Percentiles rank a stretch among this genome's conserved stretches.
Evolutionary conservation across 495 filamentous ascomycete genomes (phyloP).

Genomic region (Penicillium diatomitis): DNA sequence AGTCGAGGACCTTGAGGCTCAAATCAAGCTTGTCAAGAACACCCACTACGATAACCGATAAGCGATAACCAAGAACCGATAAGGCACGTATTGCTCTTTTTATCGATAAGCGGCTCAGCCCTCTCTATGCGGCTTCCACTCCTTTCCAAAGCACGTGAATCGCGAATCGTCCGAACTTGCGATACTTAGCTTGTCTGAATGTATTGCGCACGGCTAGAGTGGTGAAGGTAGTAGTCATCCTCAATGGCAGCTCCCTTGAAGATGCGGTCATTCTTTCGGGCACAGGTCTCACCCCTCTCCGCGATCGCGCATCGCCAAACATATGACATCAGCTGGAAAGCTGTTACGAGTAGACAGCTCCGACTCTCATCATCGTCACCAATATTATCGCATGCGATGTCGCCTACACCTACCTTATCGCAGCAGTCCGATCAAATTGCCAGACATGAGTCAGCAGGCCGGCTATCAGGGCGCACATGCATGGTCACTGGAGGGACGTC

Average conservation of each 20-base stretch:
- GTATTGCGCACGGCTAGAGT: too few relatives aligned
- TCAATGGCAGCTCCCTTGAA: background rate
- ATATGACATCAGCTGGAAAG: slow-evolving; percentile 1
- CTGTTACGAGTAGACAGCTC: background rate
- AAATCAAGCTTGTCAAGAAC: too few relatives aligned
- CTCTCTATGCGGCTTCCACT: too few relatives aligned
- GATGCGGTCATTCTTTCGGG: background rate
- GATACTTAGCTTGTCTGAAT: too few relatives aligned
- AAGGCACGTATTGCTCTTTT: background rate
- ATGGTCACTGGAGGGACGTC: slow-evolving; percentile 57
- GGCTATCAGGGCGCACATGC: slow-evolving; percentile 35
- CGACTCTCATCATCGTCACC: slow-evolving; percentile 7
- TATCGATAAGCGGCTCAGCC: too few relatives aligned
- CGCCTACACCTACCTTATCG: background rate
- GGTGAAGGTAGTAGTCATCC: background rate
- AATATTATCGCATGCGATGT: background rate
- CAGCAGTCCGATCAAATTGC: background rate
- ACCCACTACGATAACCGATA: slow-evolving; percentile 1
- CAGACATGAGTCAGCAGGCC: slow-evolving; percentile 8
- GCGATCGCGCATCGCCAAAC: background rate
- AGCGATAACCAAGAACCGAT: slow-evolving; percentile 11
- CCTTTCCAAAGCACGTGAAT: too few relatives aligned
- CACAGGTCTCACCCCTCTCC: background rate
- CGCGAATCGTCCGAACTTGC: too few relatives aligned
- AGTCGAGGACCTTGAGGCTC: too few relatives aligned